Percentiles rank a stretch among this genome's conserved stretches.
Conservation (phyloP, 2,329 filamentous ascomycete genomes). For the Fusarium pseudonygamai region DNA sequence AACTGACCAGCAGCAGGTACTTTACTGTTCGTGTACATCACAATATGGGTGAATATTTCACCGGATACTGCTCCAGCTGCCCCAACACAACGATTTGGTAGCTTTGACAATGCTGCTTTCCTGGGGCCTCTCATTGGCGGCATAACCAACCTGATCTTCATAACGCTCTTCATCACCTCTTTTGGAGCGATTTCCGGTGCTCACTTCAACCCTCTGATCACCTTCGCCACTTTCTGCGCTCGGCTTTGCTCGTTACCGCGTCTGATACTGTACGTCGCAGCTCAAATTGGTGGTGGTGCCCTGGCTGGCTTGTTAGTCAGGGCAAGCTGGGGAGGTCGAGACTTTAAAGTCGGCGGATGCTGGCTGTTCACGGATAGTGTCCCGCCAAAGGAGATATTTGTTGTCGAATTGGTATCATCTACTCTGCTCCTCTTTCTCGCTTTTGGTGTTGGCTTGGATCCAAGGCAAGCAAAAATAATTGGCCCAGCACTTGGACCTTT, state of each 20-base stretch:
- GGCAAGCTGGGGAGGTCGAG: slow-evolving; percentile 43
- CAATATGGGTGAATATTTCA: slow-evolving; percentile 24
- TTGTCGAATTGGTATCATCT: slow-evolving; percentile 59
- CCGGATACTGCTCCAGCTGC: slow-evolving; percentile 13
- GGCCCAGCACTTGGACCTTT: slow-evolving; percentile 60
- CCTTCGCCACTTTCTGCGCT: slow-evolving; percentile 62
- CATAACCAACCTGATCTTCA: slow-evolving; percentile 44
- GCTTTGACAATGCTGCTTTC: slow-evolving; percentile 43
- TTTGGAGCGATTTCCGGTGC: slow-evolving; percentile 60
- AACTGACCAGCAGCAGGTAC: slow-evolving; percentile 8
- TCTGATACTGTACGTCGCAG: slow-evolving; percentile 58
- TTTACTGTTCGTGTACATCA: slow-evolving; percentile 37
- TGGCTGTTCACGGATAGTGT: slow-evolving; percentile 41
- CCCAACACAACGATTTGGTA: slow-evolving; percentile 26
- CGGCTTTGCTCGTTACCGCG: slow-evolving; percentile 60
- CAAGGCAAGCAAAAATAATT: slow-evolving; percentile 58
- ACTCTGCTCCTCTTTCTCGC: slow-evolving; percentile 60
- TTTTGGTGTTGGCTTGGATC: slow-evolving; percentile 64
- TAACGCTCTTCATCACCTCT: slow-evolving; percentile 60
- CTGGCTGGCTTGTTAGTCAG: slow-evolving; percentile 40
- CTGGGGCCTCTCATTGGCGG: slow-evolving; percentile 45
- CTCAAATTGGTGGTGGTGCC: slow-evolving; percentile 57
- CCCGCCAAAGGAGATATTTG: slow-evolving; percentile 48
- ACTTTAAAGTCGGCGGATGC: slow-evolving; percentile 46
- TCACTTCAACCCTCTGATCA: slow-evolving; percentile 65